Conservation (phyloP, 2,329 filamentous ascomycete genomes). For the Colletotrichum sp. region DNA sequence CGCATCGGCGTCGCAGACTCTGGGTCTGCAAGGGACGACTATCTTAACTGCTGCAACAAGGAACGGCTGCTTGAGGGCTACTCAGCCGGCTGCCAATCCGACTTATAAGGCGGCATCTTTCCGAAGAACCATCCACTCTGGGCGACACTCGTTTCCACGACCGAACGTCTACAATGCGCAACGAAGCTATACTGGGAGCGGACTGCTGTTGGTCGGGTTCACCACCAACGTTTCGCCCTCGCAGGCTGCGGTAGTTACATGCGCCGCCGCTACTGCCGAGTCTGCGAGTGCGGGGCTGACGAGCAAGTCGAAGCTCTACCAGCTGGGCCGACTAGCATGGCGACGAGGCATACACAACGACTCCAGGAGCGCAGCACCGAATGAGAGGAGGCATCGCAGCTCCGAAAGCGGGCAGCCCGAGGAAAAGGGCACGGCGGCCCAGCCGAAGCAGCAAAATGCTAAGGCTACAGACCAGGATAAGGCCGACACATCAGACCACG, state of each 20-base stretch:
- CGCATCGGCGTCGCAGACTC: conserved; percentile 23
- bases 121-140: conserved; percentile 12
- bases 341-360: conserved; percentile 34
- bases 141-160: conserved; percentile 8
- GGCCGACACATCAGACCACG: conserved; percentile 24
- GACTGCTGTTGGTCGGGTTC: conserved; percentile 56
- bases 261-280: conserved; percentile 40
- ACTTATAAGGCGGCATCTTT: neutral
- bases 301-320: conserved; percentile 36
- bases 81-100: neutral
- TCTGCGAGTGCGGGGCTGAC: conserved; percentile 31
- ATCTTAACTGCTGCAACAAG: neutral
- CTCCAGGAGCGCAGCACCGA: conserved; percentile 24
- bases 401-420: conserved; percentile 29
- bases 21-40: conserved; percentile 12
- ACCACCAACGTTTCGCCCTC: conserved; percentile 42
- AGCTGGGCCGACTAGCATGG: conserved; percentile 43
- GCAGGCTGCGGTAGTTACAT: conserved; percentile 42
- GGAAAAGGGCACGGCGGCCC: conserved; percentile 7
- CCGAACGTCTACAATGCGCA: conserved; percentile 41
- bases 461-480: conserved; percentile 22
- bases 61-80: neutral
- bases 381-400: conserved; percentile 35
- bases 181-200: conserved; percentile 59
- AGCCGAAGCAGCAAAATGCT: neutral